Evolutionary conservation across 495 filamentous ascomycete genomes (phyloP).

Genomic region (Xylaria longipes): DNA sequence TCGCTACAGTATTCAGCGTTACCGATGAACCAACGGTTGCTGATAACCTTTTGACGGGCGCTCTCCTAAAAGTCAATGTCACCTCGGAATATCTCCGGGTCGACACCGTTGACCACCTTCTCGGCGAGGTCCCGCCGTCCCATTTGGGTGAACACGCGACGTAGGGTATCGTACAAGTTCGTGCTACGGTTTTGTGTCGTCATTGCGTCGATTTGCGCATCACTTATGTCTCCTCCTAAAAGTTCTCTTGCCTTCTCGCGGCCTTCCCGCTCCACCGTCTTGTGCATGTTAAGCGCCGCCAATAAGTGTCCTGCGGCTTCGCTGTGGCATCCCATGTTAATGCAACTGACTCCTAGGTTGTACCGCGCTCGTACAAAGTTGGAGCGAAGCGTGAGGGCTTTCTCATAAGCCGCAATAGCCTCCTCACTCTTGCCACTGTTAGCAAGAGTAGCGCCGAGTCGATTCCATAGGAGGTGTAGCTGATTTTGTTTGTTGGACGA

Average conservation of each 20-base stretch:
- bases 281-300: slow-evolving; percentile 94
- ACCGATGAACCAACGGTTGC: not conserved
- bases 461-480: slow-evolving; percentile 95
- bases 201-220: slow-evolving; percentile 79
- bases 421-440: slow-evolving; percentile 93
- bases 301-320: slow-evolving; percentile 96
- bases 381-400: slow-evolving; percentile 82
- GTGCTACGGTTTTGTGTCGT: slow-evolving; percentile 93
- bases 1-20: not conserved
- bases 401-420: slow-evolving; percentile 94
- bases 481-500: slow-evolving; percentile 75
- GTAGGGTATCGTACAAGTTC: slow-evolving; percentile 90
- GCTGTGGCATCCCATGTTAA: slow-evolving; percentile 94
- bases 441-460: slow-evolving; percentile 92
- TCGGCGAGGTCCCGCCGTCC: slow-evolving; percentile 85
- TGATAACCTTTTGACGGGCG: not conserved
- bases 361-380: slow-evolving; percentile 98
- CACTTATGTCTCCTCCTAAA: slow-evolving; percentile 66
- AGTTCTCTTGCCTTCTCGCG: slow-evolving; percentile 83
- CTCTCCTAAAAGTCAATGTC: slow-evolving; percentile 59
- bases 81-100: slow-evolving; percentile 83
- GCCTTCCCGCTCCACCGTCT: slow-evolving; percentile 85
- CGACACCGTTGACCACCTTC: slow-evolving; percentile 83
- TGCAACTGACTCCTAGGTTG: slow-evolving; percentile 94
- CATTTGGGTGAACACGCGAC: slow-evolving; percentile 95